Conservation (phyloP, 2,329 filamentous ascomycete species). For the Colletotrichum sp. region DNA sequence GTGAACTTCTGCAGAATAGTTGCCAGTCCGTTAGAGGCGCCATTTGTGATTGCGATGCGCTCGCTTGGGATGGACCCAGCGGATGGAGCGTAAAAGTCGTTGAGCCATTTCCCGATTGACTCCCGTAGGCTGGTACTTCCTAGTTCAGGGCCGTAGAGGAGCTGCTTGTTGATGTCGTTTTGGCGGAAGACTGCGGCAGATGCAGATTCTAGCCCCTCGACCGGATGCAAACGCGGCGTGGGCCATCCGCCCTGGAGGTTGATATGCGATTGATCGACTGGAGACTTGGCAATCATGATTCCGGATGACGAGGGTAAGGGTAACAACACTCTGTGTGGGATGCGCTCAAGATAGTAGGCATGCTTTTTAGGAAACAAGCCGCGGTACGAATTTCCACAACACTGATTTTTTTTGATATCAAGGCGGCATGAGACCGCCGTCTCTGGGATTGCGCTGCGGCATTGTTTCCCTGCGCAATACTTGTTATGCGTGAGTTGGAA, state of each 20-base stretch:
- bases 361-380: not conserved
- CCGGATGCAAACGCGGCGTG: not conserved
- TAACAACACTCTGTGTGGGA: not conserved
- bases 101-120: slow-evolving; percentile 72
- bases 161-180: not conserved
- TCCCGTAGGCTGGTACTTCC: not conserved
- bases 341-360: not conserved
- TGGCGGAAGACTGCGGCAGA: not conserved
- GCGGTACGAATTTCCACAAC: not conserved
- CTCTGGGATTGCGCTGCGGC: not conserved
- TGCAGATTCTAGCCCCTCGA: not conserved
- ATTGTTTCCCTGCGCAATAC: not conserved
- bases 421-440: not conserved
- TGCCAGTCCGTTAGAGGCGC: slow-evolving; percentile 82
- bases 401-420: not conserved
- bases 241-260: not conserved
- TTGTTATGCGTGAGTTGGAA: not conserved
- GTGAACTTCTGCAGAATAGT: slow-evolving; percentile 80
- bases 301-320: not conserved
- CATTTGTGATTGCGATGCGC: slow-evolving; percentile 81
- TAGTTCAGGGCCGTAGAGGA: not conserved
- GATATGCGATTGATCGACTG: not conserved
- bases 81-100: slow-evolving; percentile 55
- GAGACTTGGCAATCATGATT: not conserved
- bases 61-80: slow-evolving; percentile 41